Conservation (phyloP, 257 asterid genomes). For the Solanum pennellii region DNA sequence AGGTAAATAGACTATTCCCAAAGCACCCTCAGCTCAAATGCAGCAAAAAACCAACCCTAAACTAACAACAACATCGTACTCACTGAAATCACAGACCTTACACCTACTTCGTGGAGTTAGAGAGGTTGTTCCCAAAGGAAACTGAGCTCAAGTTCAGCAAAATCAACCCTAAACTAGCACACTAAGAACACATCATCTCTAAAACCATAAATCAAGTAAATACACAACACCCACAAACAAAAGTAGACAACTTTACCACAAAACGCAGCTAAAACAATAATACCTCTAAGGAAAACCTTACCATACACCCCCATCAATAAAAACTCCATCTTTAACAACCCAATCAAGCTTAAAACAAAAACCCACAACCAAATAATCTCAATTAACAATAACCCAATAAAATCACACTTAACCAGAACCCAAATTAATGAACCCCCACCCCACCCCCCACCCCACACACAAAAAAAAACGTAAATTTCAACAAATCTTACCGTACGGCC, state of each 20-base stretch:
- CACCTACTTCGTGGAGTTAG: not conserved
- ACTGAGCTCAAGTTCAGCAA: not conserved
- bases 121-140: not conserved
- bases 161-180: not conserved
- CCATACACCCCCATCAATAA: not conserved
- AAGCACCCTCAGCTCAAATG: not conserved
- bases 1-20: not conserved
- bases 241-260: not conserved
- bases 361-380: not conserved
- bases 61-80: not conserved
- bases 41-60: not conserved
- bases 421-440: not conserved
- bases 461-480: not conserved
- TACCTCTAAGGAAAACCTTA: not conserved
- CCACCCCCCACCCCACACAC: not conserved
- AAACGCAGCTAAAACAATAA: not conserved
- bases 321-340: not conserved
- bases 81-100: not conserved
- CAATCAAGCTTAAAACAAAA: not conserved
- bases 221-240: not conserved
- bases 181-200: not conserved
- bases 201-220: not conserved
- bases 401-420: not conserved
- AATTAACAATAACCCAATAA: not conserved
- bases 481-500: constrained; percentile 36